phyloP scores from a whole-genome alignment of 768 basidiomycete genomes.

The Calvatia gigantea region DNA sequence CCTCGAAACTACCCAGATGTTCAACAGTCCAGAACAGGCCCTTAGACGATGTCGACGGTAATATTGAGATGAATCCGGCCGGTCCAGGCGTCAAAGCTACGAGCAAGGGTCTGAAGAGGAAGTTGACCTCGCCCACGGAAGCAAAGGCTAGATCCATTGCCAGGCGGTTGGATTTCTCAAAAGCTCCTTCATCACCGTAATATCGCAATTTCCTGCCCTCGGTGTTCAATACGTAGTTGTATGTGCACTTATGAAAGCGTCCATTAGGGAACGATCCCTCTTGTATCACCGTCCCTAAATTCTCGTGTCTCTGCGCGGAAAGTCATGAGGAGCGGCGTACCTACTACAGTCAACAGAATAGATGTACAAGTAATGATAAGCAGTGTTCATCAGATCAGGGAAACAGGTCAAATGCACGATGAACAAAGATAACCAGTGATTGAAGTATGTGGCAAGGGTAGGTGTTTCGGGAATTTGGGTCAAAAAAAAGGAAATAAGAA shows the following conservation, averaged over 20 bases:
- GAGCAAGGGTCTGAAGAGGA: slow-evolving; percentile 66
- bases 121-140: slow-evolving; percentile 57
- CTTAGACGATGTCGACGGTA: slow-evolving; percentile 77
- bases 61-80: slow-evolving; percentile 48
- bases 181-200: slow-evolving; percentile 34
- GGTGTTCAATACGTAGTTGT: not conserved
- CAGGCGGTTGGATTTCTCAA: slow-evolving; percentile 69
- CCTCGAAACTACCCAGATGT: slow-evolving; percentile 84
- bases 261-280: not conserved
- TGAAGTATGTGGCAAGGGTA: not conserved
- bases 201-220: not conserved
- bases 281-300: not conserved
- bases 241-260: not conserved
- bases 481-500: not conserved
- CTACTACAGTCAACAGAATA: slow-evolving; percentile 11
- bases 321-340: not conserved
- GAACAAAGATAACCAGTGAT: too few species aligned
- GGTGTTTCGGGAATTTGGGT: not conserved
- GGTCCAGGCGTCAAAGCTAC: slow-evolving; percentile 53
- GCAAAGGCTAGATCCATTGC: slow-evolving; percentile 55
- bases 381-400: slow-evolving; percentile 1
- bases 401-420: not conserved
- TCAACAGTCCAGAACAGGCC: slow-evolving; percentile 38
- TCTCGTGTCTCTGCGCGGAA: not conserved
- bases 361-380: slow-evolving; percentile 12